Conservation (phyloP, 2,329 filamentous ascomycete species). For the Paecilomyces niveus region DNA sequence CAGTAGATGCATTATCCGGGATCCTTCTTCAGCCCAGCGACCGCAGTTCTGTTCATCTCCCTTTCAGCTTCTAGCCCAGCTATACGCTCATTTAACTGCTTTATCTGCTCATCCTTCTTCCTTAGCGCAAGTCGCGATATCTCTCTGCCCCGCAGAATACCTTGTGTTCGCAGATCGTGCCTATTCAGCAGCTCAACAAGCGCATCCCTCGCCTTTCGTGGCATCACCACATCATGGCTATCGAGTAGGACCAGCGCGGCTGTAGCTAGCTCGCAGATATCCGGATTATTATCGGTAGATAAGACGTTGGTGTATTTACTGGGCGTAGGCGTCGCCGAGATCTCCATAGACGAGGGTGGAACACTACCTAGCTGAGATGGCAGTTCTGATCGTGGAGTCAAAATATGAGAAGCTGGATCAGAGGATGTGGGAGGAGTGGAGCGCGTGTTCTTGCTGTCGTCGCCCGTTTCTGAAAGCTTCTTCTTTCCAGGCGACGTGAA, state of each 20-base stretch:
- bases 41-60: slow-evolving; percentile 45
- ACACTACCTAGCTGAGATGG: neutral
- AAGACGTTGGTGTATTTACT: slow-evolving; percentile 22
- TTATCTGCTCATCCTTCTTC: slow-evolving; percentile 57
- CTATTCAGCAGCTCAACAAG: slow-evolving; percentile 42
- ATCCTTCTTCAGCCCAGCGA: slow-evolving; percentile 28
- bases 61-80: slow-evolving; percentile 48
- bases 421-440: slow-evolving; percentile 8
- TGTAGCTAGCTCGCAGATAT: slow-evolving; percentile 14
- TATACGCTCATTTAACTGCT: slow-evolving; percentile 62
- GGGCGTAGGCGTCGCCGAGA: slow-evolving; percentile 26
- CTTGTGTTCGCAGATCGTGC: slow-evolving; percentile 53
- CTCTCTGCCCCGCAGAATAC: slow-evolving; percentile 59
- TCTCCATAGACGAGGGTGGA: slow-evolving; percentile 17
- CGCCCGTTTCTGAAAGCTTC: slow-evolving; percentile 19
- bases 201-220: slow-evolving; percentile 26
- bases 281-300: slow-evolving; percentile 10
- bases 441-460: slow-evolving; percentile 12
- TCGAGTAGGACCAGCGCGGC: slow-evolving; percentile 28
- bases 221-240: slow-evolving; percentile 24
- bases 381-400: neutral
- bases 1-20: neutral
- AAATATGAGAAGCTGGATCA: neutral
- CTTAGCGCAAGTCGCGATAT: slow-evolving; percentile 56
- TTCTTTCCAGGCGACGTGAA: slow-evolving; percentile 32